Base-by-base conservation (phyloP, 2,329 filamentous ascomycete species). In the Alternaria rosae region DNA sequence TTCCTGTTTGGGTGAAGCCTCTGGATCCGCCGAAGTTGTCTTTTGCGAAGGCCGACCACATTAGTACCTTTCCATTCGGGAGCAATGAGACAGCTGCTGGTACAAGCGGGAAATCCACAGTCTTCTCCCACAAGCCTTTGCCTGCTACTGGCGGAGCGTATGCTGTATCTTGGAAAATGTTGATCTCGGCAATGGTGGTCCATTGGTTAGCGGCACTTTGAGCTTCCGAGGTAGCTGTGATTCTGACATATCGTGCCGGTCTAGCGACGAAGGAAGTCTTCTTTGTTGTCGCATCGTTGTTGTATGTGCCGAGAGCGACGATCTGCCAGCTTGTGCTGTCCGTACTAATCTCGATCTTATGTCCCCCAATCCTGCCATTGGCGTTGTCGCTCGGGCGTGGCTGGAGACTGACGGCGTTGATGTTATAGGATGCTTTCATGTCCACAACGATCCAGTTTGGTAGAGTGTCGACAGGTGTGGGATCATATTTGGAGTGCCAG, bases 341-440 rank as follows among this genome's bases (percentile, higher is more conserved):
- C 10, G 60, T 66, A 45, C 76, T 78, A 35, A 75, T 42, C 54
- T 77, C 67, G 42, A 79, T 71, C 8, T 28, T 70, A 57, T 80
- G 76, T n/a, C 70, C 62, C 15, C 78, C 78, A 50, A 80, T 79
- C 23, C 75, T 76, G 9, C 79, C 77, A 58, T 80, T 79, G 3
- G 35, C 59, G n/a, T 41, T 67, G 21, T 69, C 69, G 55, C 77
- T 76, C 51, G 79, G 77, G 11, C 77, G 72, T 9, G 75, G 79
- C 20, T 71, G 64, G 28, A 78, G 76, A 30, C 63, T 70, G 35
- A 80, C 60, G 23, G 72, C 75, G 51, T 76, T 74, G 26, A 80
- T 62, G n/a, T 72, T 56, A 45, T 71, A 71, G 11, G 43, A 62
- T 3, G 57, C 56, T 52, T 77, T 71, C 71, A 79, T 76, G 58